phyloP scores from a whole-genome alignment of 495 filamentous ascomycete genomes.

The Chaetomium cochliodes region DNA sequence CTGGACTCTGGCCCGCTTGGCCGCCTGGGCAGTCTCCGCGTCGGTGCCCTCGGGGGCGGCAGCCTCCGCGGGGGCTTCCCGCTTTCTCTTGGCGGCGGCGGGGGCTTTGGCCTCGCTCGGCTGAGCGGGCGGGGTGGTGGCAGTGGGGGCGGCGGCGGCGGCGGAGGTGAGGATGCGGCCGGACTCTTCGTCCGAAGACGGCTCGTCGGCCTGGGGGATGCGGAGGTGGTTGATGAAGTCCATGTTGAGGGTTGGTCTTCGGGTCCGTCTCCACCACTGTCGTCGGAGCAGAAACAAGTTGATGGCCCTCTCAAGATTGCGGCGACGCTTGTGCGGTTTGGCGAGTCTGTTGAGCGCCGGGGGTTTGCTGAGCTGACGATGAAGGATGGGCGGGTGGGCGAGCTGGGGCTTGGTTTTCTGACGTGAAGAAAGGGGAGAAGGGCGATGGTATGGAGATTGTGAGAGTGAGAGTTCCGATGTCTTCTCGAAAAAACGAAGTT shows the following conservation, averaged over 20 bases:
- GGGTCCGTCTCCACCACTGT: conserved; percentile 16
- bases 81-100: background rate
- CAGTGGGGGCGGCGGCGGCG: background rate
- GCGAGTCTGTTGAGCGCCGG: background rate
- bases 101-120: background rate
- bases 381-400: conserved; percentile 1
- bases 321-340: conserved; percentile 10
- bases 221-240: conserved; percentile 13
- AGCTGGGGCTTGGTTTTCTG: background rate
- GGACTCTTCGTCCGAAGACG: conserved; percentile 16
- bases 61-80: background rate
- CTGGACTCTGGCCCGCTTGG: background rate
- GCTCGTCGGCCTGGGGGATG: conserved; percentile 9
- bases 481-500: background rate
- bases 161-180: background rate
- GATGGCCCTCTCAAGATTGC: conserved; percentile 16
- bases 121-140: background rate
- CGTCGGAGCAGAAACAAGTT: conserved; percentile 10
- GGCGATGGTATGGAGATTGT: background rate
- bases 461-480: background rate
- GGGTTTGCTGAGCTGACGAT: background rate
- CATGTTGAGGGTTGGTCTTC: conserved; percentile 12
- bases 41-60: background rate
- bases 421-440: background rate
- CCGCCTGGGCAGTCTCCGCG: background rate